phyloP scores from a whole-genome alignment of 805 yeast species.

The Cyberlindnera mrakii region DNA sequence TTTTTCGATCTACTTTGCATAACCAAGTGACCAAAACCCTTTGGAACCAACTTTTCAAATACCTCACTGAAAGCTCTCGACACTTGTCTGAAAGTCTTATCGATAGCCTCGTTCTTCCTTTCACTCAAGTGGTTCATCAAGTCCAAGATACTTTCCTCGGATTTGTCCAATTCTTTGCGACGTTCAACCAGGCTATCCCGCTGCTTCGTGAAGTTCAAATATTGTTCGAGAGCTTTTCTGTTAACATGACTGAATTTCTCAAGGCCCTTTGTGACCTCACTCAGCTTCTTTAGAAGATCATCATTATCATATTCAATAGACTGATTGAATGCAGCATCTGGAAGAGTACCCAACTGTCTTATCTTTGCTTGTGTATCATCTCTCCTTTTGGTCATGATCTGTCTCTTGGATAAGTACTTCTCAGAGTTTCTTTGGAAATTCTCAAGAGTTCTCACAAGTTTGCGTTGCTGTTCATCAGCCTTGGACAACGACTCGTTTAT shows the following conservation, averaged over 20 bases:
- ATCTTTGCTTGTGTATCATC: conserved; percentile 70
- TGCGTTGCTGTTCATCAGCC: conserved; percentile 52
- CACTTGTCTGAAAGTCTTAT: conserved; percentile 70
- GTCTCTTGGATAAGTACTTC: conserved; percentile 54
- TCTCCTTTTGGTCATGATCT: conserved; percentile 51
- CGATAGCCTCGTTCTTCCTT: conserved; percentile 80
- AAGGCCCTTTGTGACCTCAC: conserved; percentile 48
- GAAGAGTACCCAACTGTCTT: conserved; percentile 80
- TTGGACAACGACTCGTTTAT: conserved; percentile 38
- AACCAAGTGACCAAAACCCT: conserved; percentile 68
- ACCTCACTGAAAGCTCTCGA: conserved; percentile 66
- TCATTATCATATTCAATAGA: conserved; percentile 33
- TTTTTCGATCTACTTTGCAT: conserved; percentile 35
- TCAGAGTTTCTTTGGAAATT: conserved; percentile 60
- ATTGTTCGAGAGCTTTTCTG: conserved; percentile 86
- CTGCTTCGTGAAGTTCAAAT: conserved; percentile 63
- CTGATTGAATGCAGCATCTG: conserved; percentile 67
- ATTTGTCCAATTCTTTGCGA: conserved; percentile 59
- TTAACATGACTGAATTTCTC: conserved; percentile 72
- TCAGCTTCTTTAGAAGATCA: conserved; percentile 46
- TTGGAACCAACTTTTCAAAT: conserved; percentile 78
- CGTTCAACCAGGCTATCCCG: conserved; percentile 60
- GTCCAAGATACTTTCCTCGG: conserved; percentile 66
- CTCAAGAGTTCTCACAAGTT: conserved; percentile 50
- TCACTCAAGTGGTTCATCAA: conserved; percentile 64